Conservation (phyloP, 768 basidiomycete genomes). For the Xanthoconium stramineum region DNA sequence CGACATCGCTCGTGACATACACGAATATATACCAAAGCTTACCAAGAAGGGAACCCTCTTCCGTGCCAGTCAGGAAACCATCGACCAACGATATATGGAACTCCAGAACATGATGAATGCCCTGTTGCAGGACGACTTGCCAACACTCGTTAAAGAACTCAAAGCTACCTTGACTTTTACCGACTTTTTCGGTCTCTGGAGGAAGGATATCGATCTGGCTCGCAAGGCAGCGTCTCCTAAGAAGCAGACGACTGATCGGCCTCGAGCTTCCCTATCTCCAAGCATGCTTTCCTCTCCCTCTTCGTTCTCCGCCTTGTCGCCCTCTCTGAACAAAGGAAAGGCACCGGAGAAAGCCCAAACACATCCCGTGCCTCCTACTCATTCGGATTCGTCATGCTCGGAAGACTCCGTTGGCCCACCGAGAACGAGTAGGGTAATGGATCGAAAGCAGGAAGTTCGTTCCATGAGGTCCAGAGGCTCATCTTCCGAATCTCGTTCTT, state of each 20-base stretch:
- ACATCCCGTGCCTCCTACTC: not conserved
- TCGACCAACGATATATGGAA: constrained; percentile 62
- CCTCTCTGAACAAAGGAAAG: constrained; percentile 15
- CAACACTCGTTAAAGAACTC: constrained; percentile 64
- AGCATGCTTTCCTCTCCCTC: constrained; percentile 50
- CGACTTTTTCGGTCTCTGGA: constrained; percentile 81
- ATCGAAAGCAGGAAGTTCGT: constrained; percentile 1
- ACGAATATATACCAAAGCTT: constrained; percentile 61
- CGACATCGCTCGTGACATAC: constrained; percentile 67
- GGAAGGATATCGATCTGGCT: constrained; percentile 62
- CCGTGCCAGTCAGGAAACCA: constrained; percentile 61
- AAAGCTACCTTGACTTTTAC: constrained; percentile 53
- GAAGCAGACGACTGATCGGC: constrained; percentile 19
- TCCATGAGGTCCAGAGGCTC: constrained; percentile 22
- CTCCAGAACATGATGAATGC: constrained; percentile 56
- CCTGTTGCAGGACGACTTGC: constrained; percentile 59
- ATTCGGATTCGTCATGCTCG: constrained; percentile 28
- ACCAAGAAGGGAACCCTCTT: constrained; percentile 73
- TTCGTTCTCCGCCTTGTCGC: constrained; percentile 4
- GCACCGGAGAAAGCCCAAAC: not conserved
- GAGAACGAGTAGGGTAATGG: constrained; percentile 4
- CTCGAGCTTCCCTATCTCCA: constrained; percentile 46
- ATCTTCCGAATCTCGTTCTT: constrained; percentile 22
- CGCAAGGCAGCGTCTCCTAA: constrained; percentile 34
- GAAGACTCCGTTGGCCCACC: constrained; percentile 13